phyloP scores from a whole-genome alignment of 2,329 filamentous ascomycete genomes.

The Fusarium chuoi region DNA sequence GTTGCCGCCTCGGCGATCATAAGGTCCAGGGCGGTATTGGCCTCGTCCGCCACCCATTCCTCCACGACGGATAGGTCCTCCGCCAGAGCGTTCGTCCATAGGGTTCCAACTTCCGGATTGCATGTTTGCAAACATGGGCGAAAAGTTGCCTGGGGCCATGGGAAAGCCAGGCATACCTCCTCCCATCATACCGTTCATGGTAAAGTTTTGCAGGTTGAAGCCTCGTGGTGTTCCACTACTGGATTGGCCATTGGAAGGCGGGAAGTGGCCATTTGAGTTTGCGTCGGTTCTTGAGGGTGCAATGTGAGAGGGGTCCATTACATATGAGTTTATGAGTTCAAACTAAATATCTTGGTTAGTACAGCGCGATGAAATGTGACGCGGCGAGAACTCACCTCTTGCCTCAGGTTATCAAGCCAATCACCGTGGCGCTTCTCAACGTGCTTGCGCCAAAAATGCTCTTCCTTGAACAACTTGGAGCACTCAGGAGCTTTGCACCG shows the following conservation, averaged over 20 bases:
- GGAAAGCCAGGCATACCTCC: conserved; percentile 68
- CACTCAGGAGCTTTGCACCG: conserved; percentile 97
- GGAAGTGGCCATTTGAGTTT: conserved; percentile 96
- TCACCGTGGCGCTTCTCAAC: conserved; percentile 95
- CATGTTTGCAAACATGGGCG: conserved; percentile 65
- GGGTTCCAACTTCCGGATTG: conserved; percentile 62
- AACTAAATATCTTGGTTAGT: conserved; percentile 64
- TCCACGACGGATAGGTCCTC: conserved; percentile 77
- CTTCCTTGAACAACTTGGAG: conserved; percentile 95
- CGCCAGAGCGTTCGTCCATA: conserved; percentile 68
- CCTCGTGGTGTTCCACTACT: conserved; percentile 88
- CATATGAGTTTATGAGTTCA: conserved; percentile 91
- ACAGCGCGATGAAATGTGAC: not conserved
- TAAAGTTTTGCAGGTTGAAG: conserved; percentile 84
- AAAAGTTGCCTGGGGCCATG: conserved; percentile 59
- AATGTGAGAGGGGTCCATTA: conserved; percentile 93
- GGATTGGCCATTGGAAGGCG: conserved; percentile 78
- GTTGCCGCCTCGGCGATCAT: conserved; percentile 73
- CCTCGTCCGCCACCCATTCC: conserved; percentile 63
- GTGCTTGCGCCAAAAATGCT: conserved; percentile 97
- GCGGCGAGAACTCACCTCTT: conserved; percentile 74
- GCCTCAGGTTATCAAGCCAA: conserved; percentile 82
- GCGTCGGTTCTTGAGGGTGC: conserved; percentile 92
- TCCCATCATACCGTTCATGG: conserved; percentile 66
- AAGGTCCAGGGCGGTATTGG: conserved; percentile 75